A percentile compares a stretch with the other conserved stretches of the same genome.
These are phyloP conservation scores for Aspergillus candidus DNA, from an alignment of 2,329 filamentous ascomycete genomes.

Conservation along the genomic window DNA sequence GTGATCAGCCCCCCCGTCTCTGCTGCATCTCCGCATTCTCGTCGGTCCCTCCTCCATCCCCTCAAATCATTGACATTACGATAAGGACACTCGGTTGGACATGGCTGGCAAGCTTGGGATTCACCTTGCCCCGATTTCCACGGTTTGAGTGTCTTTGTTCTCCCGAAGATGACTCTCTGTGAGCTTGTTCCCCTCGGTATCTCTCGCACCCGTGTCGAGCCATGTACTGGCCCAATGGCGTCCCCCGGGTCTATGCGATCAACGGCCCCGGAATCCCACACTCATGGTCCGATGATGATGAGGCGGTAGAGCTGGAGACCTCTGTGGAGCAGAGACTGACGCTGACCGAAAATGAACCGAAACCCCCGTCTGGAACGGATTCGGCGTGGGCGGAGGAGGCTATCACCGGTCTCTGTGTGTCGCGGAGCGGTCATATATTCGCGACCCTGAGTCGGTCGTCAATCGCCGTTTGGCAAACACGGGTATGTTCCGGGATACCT, in stretches of 20 bases:
- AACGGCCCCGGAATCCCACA: slow-evolving; percentile 38
- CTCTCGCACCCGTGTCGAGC: slow-evolving; percentile 25
- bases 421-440: slow-evolving; percentile 76
- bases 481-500: slow-evolving; percentile 50
- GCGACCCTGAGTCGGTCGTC: slow-evolving; percentile 78
- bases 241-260: slow-evolving; percentile 45
- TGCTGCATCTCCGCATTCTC: slow-evolving; percentile 1
- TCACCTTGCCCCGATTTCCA: slow-evolving; percentile 16
- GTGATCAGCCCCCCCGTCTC: slow-evolving; percentile 11
- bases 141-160: slow-evolving; percentile 15
- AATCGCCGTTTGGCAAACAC: slow-evolving; percentile 94
- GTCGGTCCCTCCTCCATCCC: not conserved
- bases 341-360: slow-evolving; percentile 20
- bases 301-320: slow-evolving; percentile 11
- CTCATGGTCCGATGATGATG: slow-evolving; percentile 21
- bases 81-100: slow-evolving; percentile 9
- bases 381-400: slow-evolving; percentile 52
- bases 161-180: slow-evolving; percentile 35
- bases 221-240: slow-evolving; percentile 48
- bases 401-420: slow-evolving; percentile 68
- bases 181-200: slow-evolving; percentile 25
- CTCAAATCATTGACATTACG: not conserved
- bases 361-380: slow-evolving; percentile 21
- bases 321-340: slow-evolving; percentile 19
- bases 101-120: slow-evolving; percentile 19